phyloP scores from a whole-genome alignment of 305 asterid genomes.

The Stenogyne calaminthoides region DNA sequence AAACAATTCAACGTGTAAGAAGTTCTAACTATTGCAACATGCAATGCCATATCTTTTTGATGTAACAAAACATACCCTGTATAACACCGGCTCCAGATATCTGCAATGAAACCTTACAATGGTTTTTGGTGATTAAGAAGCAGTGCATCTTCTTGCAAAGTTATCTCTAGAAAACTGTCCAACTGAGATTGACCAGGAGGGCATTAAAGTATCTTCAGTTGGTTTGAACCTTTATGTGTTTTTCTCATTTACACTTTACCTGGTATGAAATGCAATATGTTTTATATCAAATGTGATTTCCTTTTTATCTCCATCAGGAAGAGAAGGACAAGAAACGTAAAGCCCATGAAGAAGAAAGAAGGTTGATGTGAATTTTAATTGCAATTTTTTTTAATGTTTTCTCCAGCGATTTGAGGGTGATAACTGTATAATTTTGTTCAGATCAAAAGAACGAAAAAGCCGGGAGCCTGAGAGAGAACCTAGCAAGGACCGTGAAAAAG shows the following conservation, averaged over 20 bases:
- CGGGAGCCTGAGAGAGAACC: constrained; percentile 62
- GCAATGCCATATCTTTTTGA: background rate
- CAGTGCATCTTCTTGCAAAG: background rate
- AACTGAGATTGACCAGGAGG: constrained; percentile 23
- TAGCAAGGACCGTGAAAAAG: constrained; percentile 60
- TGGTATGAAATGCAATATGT: constrained; percentile 19
- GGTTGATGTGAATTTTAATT: constrained; percentile 40
- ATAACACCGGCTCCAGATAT: background rate
- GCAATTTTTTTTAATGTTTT: background rate
- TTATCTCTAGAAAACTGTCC: constrained; percentile 8
- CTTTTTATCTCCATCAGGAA: constrained; percentile 60
- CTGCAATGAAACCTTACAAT: background rate
- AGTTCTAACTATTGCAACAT: background rate
- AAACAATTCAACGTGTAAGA: background rate
- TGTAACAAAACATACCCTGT: background rate
- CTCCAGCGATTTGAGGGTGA: background rate
- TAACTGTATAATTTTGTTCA: constrained; percentile 31
- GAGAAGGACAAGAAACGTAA: constrained; percentile 67
- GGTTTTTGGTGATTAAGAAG: constrained; percentile 1
- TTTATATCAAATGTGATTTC: constrained; percentile 32
- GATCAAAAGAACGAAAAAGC: constrained; percentile 68
- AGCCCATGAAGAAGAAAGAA: constrained; percentile 72
- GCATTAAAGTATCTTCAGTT: constrained; percentile 21
- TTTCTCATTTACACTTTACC: constrained; percentile 2
- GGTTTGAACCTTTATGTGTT: constrained; percentile 17